Evolutionary conservation across 2,329 filamentous ascomycete genomes (phyloP).

Genomic region (Diaporthe caulivora): DNA sequence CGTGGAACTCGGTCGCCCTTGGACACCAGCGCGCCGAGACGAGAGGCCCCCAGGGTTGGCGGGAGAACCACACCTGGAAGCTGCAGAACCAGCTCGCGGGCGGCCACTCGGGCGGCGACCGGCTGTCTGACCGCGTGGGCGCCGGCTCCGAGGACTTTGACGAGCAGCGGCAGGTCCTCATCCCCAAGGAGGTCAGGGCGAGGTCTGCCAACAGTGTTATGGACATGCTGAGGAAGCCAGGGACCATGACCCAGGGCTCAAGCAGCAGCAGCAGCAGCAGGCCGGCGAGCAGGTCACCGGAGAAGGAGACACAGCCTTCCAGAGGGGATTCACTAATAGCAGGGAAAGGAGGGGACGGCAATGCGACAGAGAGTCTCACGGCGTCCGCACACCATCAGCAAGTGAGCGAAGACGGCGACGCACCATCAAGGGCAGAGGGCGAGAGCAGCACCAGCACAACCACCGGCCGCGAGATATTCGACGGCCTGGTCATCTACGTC

Average conservation of each 20-base stretch:
- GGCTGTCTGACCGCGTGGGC: conserved; percentile 75
- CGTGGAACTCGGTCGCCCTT: conserved; percentile 80
- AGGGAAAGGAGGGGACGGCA: background rate
- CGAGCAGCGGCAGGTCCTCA: conserved; percentile 55
- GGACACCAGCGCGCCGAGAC: conserved; percentile 85
- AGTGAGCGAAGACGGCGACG: conserved; percentile 45
- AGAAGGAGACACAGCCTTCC: background rate
- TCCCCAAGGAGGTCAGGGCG: conserved; percentile 57
- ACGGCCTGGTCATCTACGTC: conserved; percentile 81
- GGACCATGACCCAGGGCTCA: conserved; percentile 51
- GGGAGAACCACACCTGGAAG: conserved; percentile 76
- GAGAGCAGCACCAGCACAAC: conserved; percentile 59
- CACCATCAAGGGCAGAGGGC: conserved; percentile 44
- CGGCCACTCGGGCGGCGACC: conserved; percentile 67
- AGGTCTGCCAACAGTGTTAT: conserved; percentile 59
- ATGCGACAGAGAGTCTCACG: conserved; percentile 41
- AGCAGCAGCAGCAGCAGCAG: background rate
- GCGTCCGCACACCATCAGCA: conserved; percentile 43
- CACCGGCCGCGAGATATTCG: conserved; percentile 67
- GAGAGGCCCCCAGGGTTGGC: conserved; percentile 76
- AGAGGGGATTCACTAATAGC: too few relatives aligned
- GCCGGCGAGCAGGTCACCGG: conserved; percentile 3
- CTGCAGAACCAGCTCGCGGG: conserved; percentile 76
- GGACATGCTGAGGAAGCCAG: conserved; percentile 66
- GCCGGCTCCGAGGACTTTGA: conserved; percentile 71